phyloP scores from a whole-genome alignment of 148 eudicot species.

The Vaccinium vitisidaea region DNA sequence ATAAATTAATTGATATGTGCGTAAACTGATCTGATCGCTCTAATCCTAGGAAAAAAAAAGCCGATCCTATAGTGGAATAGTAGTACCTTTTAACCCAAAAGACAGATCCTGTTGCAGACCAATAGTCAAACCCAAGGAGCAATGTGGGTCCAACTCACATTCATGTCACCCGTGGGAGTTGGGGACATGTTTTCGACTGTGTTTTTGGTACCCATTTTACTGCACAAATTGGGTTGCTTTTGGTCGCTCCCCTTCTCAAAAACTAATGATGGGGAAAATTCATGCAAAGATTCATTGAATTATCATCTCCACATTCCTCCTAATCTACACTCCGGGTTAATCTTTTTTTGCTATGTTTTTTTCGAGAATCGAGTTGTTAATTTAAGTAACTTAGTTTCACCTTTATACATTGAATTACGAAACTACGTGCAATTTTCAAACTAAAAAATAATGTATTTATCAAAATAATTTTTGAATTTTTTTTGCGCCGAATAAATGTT shows the following conservation, averaged over 20 bases:
- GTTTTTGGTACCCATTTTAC: neutral
- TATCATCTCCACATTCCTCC: neutral
- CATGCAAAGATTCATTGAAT: neutral
- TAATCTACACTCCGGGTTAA: neutral
- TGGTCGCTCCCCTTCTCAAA: neutral
- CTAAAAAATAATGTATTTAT: too few relatives aligned
- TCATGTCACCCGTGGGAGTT: neutral
- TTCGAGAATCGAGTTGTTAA: neutral
- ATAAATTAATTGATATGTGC: too few relatives aligned
- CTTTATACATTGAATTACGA: too few relatives aligned
- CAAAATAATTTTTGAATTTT: too few relatives aligned
- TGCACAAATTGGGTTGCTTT: conserved; percentile 7
- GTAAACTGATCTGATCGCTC: too few relatives aligned
- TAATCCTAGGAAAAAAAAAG: neutral
- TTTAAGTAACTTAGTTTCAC: too few relatives aligned
- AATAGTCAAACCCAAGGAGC: neutral
- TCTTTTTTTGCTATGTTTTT: neutral
- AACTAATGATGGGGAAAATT: conserved; percentile 1
- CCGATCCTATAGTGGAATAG: neutral
- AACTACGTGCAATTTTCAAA: too few relatives aligned
- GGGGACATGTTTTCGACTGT: conserved; percentile 8
- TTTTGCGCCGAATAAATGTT: too few relatives aligned
- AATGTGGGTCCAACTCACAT: conserved; percentile 6
- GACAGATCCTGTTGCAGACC: neutral
- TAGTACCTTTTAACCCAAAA: too few relatives aligned